Evolutionary conservation across 2,329 filamentous ascomycete species (phyloP), one percentile per base, ranked within the genome.

Genomic region (Sarocladium strictum): DNA sequence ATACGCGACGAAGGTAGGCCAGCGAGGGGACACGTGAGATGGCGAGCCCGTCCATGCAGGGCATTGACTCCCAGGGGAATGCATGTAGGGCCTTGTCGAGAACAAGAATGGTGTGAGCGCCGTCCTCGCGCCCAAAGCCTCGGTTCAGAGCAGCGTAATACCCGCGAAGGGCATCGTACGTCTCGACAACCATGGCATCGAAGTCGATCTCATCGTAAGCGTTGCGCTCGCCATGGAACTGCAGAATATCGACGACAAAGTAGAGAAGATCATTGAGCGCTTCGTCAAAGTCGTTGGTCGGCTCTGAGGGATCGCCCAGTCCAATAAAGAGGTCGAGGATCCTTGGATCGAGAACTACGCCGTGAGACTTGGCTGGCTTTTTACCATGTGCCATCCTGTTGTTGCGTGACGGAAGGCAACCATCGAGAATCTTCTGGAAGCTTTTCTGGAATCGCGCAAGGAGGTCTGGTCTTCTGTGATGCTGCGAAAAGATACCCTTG

Each of bases 201-300:
- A 97, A 96, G 69, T 97, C 93, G 58, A 99, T 89, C 72, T 99
- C 94, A 62, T 99, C 94, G 69, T 97, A 97, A 0, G 95, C 94
- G 65, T 97, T 99, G 49, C 85, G 83, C 71, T 99, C 95, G 15
- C 94, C 94, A 62, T 96, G 90, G 69, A 99, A 97, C 67, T 97
- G 94, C 2, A 99, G 77, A 53, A 97, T 92, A 63, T 99, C 94
- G 5, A 99, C 86, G 1, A 97, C 89, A 66, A 97, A 97, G 71
- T 97, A 97, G 3, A 99, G 80, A 26, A 99, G 75, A 66, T 99
- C 94, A 61, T 87, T 90, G n/a, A 99, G 74, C 0, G 87, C 84
- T 63, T 97, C 93, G 59, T 97, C 93, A 21, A 95, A 79, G 58
- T 96, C 90, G 56, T 75, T 72, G 7, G 85, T 82, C 1, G 85